phyloP scores from a whole-genome alignment of 495 filamentous ascomycete genomes.

The Tuber calosporum region DNA sequence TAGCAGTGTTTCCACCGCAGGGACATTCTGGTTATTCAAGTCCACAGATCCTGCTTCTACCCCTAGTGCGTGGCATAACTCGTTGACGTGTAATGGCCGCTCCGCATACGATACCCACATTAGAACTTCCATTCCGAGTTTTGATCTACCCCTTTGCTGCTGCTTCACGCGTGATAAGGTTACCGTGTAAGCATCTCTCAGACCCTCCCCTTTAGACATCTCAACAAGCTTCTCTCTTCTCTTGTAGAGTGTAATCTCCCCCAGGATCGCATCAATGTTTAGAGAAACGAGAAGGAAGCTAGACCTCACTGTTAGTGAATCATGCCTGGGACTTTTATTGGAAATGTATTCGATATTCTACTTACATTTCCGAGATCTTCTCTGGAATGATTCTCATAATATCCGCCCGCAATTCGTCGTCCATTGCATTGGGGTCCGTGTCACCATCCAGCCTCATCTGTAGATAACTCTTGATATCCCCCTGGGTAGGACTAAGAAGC shows the following conservation, averaged over 20 bases:
- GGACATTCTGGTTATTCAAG: neutral
- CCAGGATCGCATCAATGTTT: neutral
- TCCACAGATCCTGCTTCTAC: neutral
- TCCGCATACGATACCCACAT: neutral
- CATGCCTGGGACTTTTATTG: neutral
- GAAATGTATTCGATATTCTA: neutral
- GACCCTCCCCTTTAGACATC: neutral
- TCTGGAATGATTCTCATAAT: neutral
- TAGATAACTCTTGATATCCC: neutral
- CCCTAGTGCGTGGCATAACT: neutral
- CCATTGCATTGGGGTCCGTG: neutral
- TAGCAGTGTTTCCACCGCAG: neutral
- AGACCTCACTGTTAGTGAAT: neutral
- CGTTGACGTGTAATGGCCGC: neutral
- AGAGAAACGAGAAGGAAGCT: neutral
- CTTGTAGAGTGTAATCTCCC: neutral
- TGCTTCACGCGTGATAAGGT: neutral
- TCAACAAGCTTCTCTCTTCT: neutral
- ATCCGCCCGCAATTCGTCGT: neutral
- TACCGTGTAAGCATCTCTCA: neutral
- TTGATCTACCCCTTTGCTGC: neutral
- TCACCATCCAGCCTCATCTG: neutral
- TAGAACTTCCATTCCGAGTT: neutral
- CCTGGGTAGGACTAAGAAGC: neutral
- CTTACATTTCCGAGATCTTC: neutral